Percentiles rank a stretch among this genome's conserved stretches.
These are phyloP conservation scores for Chrysopogon serrulatus DNA, from an alignment of 176 grass and related monocot genomes.

Conservation along the genomic window DNA sequence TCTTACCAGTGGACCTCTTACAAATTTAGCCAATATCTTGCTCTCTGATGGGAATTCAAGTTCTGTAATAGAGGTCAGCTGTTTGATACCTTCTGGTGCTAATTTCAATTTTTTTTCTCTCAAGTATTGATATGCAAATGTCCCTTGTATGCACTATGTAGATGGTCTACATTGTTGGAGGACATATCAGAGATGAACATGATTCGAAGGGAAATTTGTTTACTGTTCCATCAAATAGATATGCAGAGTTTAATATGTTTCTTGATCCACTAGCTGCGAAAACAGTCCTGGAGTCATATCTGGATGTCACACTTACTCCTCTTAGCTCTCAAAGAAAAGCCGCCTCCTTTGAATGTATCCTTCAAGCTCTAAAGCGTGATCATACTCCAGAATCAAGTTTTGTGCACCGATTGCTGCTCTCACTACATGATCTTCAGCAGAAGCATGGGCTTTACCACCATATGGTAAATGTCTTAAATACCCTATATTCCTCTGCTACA, in stretches of 20 bases:
- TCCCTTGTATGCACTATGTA: slow-evolving; percentile 27
- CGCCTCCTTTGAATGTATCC: slow-evolving; percentile 49
- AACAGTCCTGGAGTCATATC: slow-evolving; percentile 54
- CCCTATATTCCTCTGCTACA: not conserved
- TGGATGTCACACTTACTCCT: slow-evolving; percentile 63
- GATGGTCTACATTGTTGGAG: slow-evolving; percentile 67
- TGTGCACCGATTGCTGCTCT: slow-evolving; percentile 38
- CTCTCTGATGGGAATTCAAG: slow-evolving; percentile 43
- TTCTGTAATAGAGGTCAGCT: slow-evolving; percentile 54
- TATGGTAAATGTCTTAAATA: slow-evolving; percentile 38
- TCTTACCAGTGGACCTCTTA: slow-evolving; percentile 79
- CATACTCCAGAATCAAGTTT: slow-evolving; percentile 67
- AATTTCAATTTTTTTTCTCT: too few relatives aligned
- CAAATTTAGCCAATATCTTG: slow-evolving; percentile 81
- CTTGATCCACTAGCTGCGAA: slow-evolving; percentile 74
- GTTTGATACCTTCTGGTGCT: not conserved
- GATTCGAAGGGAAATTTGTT: slow-evolving; percentile 66
- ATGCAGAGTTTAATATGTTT: slow-evolving; percentile 76
- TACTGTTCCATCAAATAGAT: slow-evolving; percentile 57
- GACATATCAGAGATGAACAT: slow-evolving; percentile 45
- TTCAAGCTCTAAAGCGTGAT: slow-evolving; percentile 29
- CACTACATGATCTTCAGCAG: slow-evolving; percentile 49
- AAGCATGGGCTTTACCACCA: slow-evolving; percentile 55
- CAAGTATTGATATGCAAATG: slow-evolving; percentile 3
- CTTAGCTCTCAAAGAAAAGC: slow-evolving; percentile 58